A percentile compares a stretch with the other conserved stretches of the same genome.
phyloP scores from a whole-genome alignment of 2,329 filamentous ascomycete species.

The Hyphodiscus sp. region DNA sequence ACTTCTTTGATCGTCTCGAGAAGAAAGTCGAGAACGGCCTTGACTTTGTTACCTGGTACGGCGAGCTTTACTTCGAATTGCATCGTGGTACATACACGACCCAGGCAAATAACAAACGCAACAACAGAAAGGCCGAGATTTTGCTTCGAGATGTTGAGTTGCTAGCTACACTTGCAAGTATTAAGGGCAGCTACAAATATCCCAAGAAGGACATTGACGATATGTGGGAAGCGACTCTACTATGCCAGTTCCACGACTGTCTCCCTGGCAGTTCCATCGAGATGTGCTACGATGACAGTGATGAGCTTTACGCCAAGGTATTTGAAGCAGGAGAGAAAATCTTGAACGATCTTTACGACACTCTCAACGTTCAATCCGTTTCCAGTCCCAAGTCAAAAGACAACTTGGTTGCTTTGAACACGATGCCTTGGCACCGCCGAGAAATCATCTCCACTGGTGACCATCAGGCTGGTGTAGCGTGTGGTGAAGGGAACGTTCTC shows the following conservation, averaged over 20 bases:
- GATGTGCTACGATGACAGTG: slow-evolving; percentile 97
- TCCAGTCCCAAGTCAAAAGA: slow-evolving; percentile 35
- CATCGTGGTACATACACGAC: slow-evolving; percentile 97
- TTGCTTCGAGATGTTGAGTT: slow-evolving; percentile 83
- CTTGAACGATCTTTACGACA: slow-evolving; percentile 60
- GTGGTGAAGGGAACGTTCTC: slow-evolving; percentile 48
- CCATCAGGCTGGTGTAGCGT: slow-evolving; percentile 46
- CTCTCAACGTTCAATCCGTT: slow-evolving; percentile 55
- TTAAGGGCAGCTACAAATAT: slow-evolving; percentile 73
- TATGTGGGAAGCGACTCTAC: slow-evolving; percentile 88
- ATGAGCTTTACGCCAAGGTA: slow-evolving; percentile 78
- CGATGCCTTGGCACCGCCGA: slow-evolving; percentile 75
- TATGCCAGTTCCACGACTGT: slow-evolving; percentile 98
- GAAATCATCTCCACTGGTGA: slow-evolving; percentile 62
- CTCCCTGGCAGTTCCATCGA: slow-evolving; percentile 91
- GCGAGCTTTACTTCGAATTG: slow-evolving; percentile 95
- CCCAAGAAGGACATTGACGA: slow-evolving; percentile 89
- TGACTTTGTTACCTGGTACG: slow-evolving; percentile 91
- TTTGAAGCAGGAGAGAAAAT: slow-evolving; percentile 71
- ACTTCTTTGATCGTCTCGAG: slow-evolving; percentile 85
- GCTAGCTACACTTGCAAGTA: slow-evolving; percentile 76
- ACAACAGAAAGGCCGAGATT: slow-evolving; percentile 82
- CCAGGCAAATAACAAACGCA: slow-evolving; percentile 93
- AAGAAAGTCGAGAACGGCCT: slow-evolving; percentile 57
- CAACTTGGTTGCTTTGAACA: slow-evolving; percentile 66